Percentiles rank a stretch among this genome's conserved stretches.
phyloP scores from a whole-genome alignment of 75 land plant species.

The Gnetum montanum region DNA sequence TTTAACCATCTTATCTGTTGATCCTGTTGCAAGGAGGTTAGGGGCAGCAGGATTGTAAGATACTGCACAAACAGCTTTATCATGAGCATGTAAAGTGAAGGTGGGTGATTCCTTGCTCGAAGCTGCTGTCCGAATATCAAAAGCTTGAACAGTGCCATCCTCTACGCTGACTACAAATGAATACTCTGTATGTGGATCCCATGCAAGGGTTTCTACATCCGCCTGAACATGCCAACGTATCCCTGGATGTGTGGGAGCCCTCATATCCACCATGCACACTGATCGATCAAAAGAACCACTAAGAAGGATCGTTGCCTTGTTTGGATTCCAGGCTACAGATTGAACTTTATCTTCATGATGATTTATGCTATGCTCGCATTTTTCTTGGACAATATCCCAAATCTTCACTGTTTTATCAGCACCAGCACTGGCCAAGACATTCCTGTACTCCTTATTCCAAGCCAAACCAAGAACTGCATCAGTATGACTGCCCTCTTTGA shows the following conservation, averaged over 20 bases:
- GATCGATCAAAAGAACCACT: slow-evolving; percentile 93
- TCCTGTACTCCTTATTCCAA: slow-evolving; percentile 85
- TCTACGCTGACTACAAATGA: slow-evolving; percentile 85
- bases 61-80: slow-evolving; percentile 77
- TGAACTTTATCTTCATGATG: slow-evolving; percentile 91
- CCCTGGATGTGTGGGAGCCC: slow-evolving; percentile 42
- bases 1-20: slow-evolving; percentile 92
- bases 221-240: slow-evolving; percentile 68
- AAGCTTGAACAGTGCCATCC: slow-evolving; percentile 73
- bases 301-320: slow-evolving; percentile 66
- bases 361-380: slow-evolving; percentile 63
- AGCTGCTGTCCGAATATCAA: slow-evolving; percentile 56
- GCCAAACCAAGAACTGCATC: slow-evolving; percentile 86
- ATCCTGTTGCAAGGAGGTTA: slow-evolving; percentile 84
- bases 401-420: slow-evolving; percentile 79
- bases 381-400: slow-evolving; percentile 75
- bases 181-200: slow-evolving; percentile 86
- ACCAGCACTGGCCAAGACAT: slow-evolving; percentile 93
- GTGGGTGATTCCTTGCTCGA: slow-evolving; percentile 37
- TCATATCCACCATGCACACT: slow-evolving; percentile 75
- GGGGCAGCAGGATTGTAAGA: slow-evolving; percentile 62
- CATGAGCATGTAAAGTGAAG: slow-evolving; percentile 93
- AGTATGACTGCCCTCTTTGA: slow-evolving; percentile 64
- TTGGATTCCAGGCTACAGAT: slow-evolving; percentile 81
- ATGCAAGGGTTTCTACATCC: slow-evolving; percentile 88